Percentiles rank a stretch among this genome's conserved stretches.
Evolutionary conservation across 2,329 filamentous ascomycete genomes (phyloP).

Genomic region (Penicillium nordicum): DNA sequence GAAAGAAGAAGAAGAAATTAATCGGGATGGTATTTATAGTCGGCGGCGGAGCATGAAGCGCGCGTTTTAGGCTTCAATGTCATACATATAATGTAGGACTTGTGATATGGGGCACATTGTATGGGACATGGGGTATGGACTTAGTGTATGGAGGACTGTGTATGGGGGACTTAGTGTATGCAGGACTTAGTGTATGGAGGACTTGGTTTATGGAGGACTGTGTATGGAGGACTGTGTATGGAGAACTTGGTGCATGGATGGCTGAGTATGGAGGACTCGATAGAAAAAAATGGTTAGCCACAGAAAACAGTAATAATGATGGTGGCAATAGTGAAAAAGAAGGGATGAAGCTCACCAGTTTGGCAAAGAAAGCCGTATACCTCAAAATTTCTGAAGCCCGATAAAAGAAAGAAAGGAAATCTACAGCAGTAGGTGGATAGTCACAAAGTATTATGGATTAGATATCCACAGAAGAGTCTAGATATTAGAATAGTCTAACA

Average conservation of each 20-base stretch:
- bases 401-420: neutral
- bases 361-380: neutral
- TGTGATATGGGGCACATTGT: neutral
- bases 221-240: neutral
- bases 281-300: neutral
- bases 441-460: conserved; percentile 14
- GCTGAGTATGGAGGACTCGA: neutral
- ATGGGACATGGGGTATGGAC: too few relatives aligned
- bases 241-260: neutral
- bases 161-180: neutral
- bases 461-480: conserved; percentile 19
- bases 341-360: neutral
- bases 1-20: neutral
- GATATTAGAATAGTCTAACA: conserved; percentile 22
- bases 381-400: neutral
- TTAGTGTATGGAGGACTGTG: neutral
- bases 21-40: neutral
- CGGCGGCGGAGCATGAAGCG: neutral
- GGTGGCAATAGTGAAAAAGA: neutral
- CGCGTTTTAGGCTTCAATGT: neutral
- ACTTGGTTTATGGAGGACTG: too few relatives aligned
- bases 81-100: neutral
- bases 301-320: neutral
- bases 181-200: too few relatives aligned
- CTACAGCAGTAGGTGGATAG: conserved; percentile 4